A percentile compares a stretch with the other conserved stretches of the same genome.
phyloP scores from a whole-genome alignment of 2,329 filamentous ascomycete species.

The Xylogone sp. region DNA sequence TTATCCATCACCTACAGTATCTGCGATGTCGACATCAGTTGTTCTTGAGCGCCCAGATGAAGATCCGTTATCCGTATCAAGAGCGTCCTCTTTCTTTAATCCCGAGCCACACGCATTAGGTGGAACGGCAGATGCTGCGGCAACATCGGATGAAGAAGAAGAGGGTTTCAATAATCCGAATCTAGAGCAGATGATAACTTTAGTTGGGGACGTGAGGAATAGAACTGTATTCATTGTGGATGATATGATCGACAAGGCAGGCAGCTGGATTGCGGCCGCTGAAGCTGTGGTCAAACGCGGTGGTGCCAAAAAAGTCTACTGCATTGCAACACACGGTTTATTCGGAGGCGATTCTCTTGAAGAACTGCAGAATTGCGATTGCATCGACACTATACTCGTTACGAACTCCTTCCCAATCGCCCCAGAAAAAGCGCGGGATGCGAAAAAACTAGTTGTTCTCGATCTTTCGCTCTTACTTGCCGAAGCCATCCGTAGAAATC shows the following conservation, averaged over 20 bases:
- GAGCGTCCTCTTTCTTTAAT: conserved; percentile 77
- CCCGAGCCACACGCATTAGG: conserved; percentile 67
- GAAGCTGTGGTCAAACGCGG: conserved; percentile 95
- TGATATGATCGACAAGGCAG: conserved; percentile 98
- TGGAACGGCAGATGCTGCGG: conserved; percentile 79
- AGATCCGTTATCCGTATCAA: conserved; percentile 77
- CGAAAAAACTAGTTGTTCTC: conserved; percentile 82
- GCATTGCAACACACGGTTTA: conserved; percentile 93
- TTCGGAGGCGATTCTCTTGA: conserved; percentile 88
- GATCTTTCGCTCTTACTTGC: conserved; percentile 84
- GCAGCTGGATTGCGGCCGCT: conserved; percentile 94
- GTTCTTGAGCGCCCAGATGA: conserved; percentile 55
- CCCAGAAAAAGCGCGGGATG: conserved; percentile 64
- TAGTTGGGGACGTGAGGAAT: conserved; percentile 91
- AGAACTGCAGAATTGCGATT: conserved; percentile 87
- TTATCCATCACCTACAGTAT: conserved; percentile 74
- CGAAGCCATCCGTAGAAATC: conserved; percentile 92
- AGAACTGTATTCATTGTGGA: conserved; percentile 92
- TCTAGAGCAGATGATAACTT: conserved; percentile 90
- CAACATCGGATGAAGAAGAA: conserved; percentile 87
- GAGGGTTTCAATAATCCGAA: conserved; percentile 77
- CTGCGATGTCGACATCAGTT: conserved; percentile 58
- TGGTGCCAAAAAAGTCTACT: conserved; percentile 89
- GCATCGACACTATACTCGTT: conserved; percentile 90
- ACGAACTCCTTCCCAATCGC: conserved; percentile 96